Conservation (phyloP, 2,329 filamentous ascomycete species). For the Sordariomycetes sp. region DNA sequence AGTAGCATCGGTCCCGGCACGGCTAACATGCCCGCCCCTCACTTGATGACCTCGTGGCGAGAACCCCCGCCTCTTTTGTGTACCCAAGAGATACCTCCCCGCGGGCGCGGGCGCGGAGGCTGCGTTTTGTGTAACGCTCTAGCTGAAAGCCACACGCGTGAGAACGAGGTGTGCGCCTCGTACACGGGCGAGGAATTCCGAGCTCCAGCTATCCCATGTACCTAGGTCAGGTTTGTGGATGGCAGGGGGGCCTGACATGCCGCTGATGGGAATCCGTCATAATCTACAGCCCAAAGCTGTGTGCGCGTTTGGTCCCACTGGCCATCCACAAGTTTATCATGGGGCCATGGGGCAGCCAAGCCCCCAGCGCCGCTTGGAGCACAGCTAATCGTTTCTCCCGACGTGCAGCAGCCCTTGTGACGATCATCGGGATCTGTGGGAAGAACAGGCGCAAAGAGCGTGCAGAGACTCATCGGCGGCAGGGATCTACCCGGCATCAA, state of each 20-base stretch:
- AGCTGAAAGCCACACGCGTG: neutral
- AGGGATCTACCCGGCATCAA: neutral
- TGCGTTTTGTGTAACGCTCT: neutral
- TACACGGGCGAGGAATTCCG: neutral
- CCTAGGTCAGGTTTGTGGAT: neutral
- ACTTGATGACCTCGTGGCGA: neutral
- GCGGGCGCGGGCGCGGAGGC: too few relatives aligned
- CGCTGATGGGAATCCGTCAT: neutral
- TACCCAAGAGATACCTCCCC: neutral
- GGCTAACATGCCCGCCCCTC: neutral
- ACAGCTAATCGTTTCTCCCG: neutral
- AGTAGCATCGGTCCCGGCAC: neutral
- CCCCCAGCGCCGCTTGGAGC: neutral
- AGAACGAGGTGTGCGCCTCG: neutral
- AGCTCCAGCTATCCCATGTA: neutral
- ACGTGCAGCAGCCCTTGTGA: neutral
- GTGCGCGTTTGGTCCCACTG: neutral
- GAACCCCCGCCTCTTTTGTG: neutral
- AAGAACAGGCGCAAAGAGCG: neutral
- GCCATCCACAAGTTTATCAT: neutral
- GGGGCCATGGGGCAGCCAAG: neutral
- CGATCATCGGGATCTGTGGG: neutral
- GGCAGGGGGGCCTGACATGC: neutral
- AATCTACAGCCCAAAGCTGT: neutral
- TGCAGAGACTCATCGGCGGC: neutral